These are phyloP conservation scores for Cephalotrichum gorgonifer DNA, from an alignment of 2,329 filamentous ascomycete genomes.

Conservation along the genomic window DNA sequence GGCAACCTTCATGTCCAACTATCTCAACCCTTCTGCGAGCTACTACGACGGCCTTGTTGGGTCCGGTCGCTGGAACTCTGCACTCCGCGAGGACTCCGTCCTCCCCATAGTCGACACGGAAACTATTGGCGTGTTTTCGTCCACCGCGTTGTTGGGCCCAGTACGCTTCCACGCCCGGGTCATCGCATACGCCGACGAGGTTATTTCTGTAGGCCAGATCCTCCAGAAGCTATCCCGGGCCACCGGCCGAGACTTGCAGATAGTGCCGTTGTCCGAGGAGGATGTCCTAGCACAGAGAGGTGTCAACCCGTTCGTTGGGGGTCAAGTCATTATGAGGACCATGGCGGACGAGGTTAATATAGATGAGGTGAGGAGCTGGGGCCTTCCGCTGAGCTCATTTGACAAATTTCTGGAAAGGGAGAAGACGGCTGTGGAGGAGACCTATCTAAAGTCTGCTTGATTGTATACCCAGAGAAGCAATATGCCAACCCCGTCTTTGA, in stretches of 20 bases:
- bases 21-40: constrained; percentile 26
- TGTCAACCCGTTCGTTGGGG: constrained; percentile 25
- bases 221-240: constrained; percentile 22
- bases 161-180: constrained; percentile 26
- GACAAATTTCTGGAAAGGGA: constrained; percentile 29
- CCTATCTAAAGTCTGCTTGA: too few relatives aligned
- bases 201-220: constrained; percentile 23
- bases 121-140: constrained; percentile 35
- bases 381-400: constrained; percentile 30
- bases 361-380: constrained; percentile 22
- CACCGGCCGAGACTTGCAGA: constrained; percentile 22
- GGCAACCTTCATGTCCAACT: constrained; percentile 41
- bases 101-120: constrained; percentile 33
- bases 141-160: constrained; percentile 30
- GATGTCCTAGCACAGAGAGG: constrained; percentile 23
- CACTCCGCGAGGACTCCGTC: constrained; percentile 20
- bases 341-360: constrained; percentile 24
- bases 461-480: too few relatives aligned
- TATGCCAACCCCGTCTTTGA: too few relatives aligned
- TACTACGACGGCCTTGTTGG: constrained; percentile 28
- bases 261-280: constrained; percentile 26
- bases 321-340: constrained; percentile 23
- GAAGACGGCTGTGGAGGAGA: constrained; percentile 18
- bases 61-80: constrained; percentile 24
- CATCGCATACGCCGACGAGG: constrained; percentile 29